Percentiles rank a stretch among this genome's conserved stretches.
Evolutionary conservation across 1,284 basidiomycete genomes (phyloP).

Genomic region (Hemileia vastatrix): DNA sequence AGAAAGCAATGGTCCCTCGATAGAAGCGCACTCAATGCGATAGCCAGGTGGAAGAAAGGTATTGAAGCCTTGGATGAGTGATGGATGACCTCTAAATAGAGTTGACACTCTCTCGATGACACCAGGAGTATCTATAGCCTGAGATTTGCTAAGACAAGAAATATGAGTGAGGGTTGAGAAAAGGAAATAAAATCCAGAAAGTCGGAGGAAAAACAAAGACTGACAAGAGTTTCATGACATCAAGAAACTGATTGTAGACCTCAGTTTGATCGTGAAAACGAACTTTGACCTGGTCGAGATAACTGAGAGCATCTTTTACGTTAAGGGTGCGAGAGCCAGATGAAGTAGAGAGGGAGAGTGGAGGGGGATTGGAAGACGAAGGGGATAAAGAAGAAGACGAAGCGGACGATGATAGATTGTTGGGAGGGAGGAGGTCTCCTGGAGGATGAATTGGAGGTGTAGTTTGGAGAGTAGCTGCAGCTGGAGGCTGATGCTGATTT

Average conservation of each 20-base stretch:
- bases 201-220: neutral
- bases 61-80: slow-evolving; percentile 46
- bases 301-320: slow-evolving; percentile 21
- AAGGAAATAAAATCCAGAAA: too few relatives aligned
- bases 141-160: slow-evolving; percentile 8
- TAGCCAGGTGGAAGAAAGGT: slow-evolving; percentile 45
- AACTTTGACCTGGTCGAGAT: slow-evolving; percentile 23
- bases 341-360: neutral
- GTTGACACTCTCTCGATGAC: slow-evolving; percentile 46
- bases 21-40: slow-evolving; percentile 40
- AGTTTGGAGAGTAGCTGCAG: neutral
- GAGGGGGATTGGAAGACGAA: neutral
- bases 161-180: neutral
- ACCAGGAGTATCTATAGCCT: slow-evolving; percentile 44
- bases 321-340: slow-evolving; percentile 21
- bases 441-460: too few relatives aligned
- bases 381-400: too few relatives aligned
- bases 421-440: too few relatives aligned
- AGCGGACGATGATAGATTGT: too few relatives aligned
- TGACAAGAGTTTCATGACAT: slow-evolving; percentile 24
- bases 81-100: slow-evolving; percentile 44
- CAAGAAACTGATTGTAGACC: slow-evolving; percentile 22
- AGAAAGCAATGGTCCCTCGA: too few relatives aligned
- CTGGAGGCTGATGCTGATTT: too few relatives aligned
- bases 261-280: slow-evolving; percentile 24